Conservation (phyloP, 257 asterid genomes). For the Solanum ossicruentum region DNA sequence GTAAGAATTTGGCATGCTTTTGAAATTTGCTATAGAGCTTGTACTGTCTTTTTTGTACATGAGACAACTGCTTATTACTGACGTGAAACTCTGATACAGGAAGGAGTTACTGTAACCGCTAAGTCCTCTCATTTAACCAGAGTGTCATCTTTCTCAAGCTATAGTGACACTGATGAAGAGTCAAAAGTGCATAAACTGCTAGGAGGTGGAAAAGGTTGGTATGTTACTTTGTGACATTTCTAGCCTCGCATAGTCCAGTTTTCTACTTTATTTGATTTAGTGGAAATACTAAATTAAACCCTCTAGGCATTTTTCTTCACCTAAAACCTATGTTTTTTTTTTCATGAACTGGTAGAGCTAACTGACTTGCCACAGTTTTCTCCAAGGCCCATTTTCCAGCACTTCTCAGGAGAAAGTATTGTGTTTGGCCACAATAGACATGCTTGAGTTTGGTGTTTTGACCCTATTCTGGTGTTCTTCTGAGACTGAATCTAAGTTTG, state of each 20-base stretch:
- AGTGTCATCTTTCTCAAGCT: conserved; percentile 31
- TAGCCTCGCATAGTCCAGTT: neutral
- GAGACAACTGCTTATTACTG: conserved; percentile 1
- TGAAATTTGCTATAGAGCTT: neutral
- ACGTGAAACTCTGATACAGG: conserved; percentile 39
- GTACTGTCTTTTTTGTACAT: neutral
- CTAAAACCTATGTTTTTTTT: neutral
- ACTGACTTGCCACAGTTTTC: neutral
- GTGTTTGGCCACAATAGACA: neutral
- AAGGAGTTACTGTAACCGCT: conserved; percentile 44
- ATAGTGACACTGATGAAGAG: conserved; percentile 25
- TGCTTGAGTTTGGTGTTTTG: neutral
- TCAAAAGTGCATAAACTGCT: conserved; percentile 62
- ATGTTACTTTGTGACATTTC: neutral
- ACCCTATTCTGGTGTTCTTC: neutral
- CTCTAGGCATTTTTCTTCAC: neutral
- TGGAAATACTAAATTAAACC: neutral
- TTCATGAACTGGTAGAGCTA: neutral
- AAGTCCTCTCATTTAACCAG: conserved; percentile 41
- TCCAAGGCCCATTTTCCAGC: neutral
- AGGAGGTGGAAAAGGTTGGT: conserved; percentile 77
- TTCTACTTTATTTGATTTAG: neutral
- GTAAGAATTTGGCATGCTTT: neutral
- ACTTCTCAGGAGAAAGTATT: neutral
- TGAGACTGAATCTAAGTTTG: neutral